phyloP scores from a whole-genome alignment of 2,329 filamentous ascomycete species.

The Colletotrichum plurivorum region DNA sequence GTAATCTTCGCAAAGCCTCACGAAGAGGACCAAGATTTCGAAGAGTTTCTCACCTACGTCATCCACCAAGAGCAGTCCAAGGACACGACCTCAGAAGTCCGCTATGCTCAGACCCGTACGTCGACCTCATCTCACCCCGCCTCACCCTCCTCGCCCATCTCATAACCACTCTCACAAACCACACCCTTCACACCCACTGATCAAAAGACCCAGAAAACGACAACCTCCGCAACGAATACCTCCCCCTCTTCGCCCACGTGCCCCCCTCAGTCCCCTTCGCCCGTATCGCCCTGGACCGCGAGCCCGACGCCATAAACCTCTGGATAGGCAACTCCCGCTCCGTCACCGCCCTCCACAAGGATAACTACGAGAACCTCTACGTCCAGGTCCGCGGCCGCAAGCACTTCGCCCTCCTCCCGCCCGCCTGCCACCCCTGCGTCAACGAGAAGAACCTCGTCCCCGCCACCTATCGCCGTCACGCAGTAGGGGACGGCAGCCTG shows the following conservation, averaged over 20 bases:
- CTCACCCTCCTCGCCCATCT: background rate
- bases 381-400: conserved; percentile 82
- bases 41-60: conserved; percentile 73
- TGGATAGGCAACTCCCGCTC: conserved; percentile 84
- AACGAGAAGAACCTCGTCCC: conserved; percentile 71
- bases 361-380: conserved; percentile 90
- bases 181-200: background rate
- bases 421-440: conserved; percentile 77
- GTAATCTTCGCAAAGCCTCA: conserved; percentile 79
- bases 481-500: conserved; percentile 39
- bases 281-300: conserved; percentile 73
- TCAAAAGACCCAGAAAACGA: conserved; percentile 74
- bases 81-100: conserved; percentile 60
- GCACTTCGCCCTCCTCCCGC: conserved; percentile 82
- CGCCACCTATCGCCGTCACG: conserved; percentile 69
- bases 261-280: conserved; percentile 79
- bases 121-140: conserved; percentile 28
- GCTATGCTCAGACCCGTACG: conserved; percentile 82
- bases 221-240: conserved; percentile 83
- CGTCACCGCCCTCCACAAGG: conserved; percentile 81
- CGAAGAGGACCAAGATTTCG: conserved; percentile 75
- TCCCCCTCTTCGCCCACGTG: conserved; percentile 72
- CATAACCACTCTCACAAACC: background rate
- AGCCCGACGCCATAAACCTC: conserved; percentile 83
- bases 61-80: conserved; percentile 51